Conservation (phyloP, 1,139 yeast genomes). For the Spathaspora sp. region DNA sequence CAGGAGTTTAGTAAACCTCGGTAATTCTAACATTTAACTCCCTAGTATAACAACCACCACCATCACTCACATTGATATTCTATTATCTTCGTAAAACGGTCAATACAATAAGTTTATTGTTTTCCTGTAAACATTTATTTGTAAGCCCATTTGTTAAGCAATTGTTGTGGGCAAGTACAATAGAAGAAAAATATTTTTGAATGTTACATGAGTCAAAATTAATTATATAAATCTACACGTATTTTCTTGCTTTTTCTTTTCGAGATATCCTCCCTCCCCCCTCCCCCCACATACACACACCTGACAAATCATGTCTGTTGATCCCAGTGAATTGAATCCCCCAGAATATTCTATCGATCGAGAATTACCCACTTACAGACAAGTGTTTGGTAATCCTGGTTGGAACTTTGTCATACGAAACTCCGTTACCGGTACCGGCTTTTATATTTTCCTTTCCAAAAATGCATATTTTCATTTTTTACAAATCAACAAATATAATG, state of each 20-base stretch:
- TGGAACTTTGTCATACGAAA: constrained; percentile 5
- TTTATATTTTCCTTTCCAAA: constrained; percentile 5
- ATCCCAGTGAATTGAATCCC: neutral
- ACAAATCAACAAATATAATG: constrained; percentile 2
- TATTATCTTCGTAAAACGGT: too few species aligned
- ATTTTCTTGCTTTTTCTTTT: neutral
- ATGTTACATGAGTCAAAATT: neutral
- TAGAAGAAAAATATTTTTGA: neutral
- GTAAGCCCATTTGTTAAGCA: too few species aligned
- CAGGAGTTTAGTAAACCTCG: too few species aligned
- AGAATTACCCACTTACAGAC: constrained; percentile 2
- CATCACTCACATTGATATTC: too few species aligned
- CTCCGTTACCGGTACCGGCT: constrained; percentile 5
- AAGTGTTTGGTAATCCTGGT: constrained; percentile 4
- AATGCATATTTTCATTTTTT: constrained; percentile 1
- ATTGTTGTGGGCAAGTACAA: neutral
- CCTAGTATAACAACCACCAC: too few species aligned
- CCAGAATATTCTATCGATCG: constrained; percentile 2
- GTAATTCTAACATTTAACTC: too few species aligned
- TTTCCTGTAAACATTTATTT: neutral
- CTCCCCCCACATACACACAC: too few species aligned
- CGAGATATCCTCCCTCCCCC: neutral
- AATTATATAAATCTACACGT: neutral
- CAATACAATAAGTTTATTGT: neutral
- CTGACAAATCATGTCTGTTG: neutral